Evolutionary conservation across 2,329 filamentous ascomycete genomes (phyloP).

Genomic region (Metarhizium humberi): DNA sequence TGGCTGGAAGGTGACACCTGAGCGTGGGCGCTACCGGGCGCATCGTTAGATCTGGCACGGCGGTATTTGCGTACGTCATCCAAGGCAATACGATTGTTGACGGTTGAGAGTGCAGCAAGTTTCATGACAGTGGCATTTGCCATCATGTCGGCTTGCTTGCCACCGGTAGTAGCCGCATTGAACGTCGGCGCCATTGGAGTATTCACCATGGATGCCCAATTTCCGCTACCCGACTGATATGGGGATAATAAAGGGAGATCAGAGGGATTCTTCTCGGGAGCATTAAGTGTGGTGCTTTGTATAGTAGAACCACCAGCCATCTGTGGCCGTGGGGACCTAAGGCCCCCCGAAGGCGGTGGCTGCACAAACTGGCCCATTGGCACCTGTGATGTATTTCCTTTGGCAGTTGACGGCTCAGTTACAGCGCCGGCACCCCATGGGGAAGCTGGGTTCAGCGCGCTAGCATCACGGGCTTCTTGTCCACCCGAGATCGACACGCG

Average conservation of each 20-base stretch:
- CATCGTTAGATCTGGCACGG: constrained; percentile 81
- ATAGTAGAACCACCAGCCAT: constrained; percentile 60
- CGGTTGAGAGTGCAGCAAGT: constrained; percentile 87
- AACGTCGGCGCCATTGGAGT: constrained; percentile 93
- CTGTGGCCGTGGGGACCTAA: constrained; percentile 73
- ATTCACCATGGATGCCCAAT: constrained; percentile 98
- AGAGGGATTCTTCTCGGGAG: constrained; percentile 52
- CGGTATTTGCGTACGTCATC: constrained; percentile 97
- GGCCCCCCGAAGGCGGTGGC: constrained; percentile 59
- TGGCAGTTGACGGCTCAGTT: constrained; percentile 48
- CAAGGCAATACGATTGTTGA: constrained; percentile 94
- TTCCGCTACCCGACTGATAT: constrained; percentile 69
- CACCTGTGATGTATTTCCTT: constrained; percentile 67
- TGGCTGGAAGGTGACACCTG: constrained; percentile 59
- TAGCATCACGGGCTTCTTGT: constrained; percentile 22
- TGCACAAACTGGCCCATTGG: constrained; percentile 95
- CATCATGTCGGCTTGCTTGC: constrained; percentile 88
- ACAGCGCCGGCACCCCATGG: constrained; percentile 64
- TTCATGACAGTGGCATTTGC: constrained; percentile 99
- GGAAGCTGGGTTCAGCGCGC: constrained; percentile 37
- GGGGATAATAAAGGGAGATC: constrained; percentile 84
- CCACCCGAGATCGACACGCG: constrained; percentile 63
- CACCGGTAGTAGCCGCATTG: constrained; percentile 40
- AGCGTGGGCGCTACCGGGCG: constrained; percentile 50
- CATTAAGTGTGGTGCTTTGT: constrained; percentile 74